Base-by-base conservation (phyloP, 306 rosid species). In the Cucurbita pepo region DNA sequence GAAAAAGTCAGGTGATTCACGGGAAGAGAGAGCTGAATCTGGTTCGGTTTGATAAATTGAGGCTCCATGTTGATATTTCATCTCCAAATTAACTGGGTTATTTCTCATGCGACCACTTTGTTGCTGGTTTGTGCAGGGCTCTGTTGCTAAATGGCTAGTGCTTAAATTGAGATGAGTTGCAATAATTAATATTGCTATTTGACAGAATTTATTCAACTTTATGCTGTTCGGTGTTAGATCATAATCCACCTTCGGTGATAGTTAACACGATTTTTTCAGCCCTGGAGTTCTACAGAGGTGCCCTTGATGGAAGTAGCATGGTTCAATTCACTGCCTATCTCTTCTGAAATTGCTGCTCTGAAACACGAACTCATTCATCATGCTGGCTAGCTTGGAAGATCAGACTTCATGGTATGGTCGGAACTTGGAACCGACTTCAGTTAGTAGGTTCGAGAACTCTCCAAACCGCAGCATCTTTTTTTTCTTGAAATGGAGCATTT, bases 1-100 rank as follows among this genome's bases (percentile, higher is more conserved):
- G 80, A 66, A 81, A 65, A 81, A 66, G 80, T 84, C 50, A 59
- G 82, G 70, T 47, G 86, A 74, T 76, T 59, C 63, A n/a, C 69
- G 15, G 73, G 71, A 76, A 58, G 79, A 66, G 76, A 77, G 72
- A 62, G 60, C 60, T 22, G 76, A 79, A 85, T 80, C 83, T 60
- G 56, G 65, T 79, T 71, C 77, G 25, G 56, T 80, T 36, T 72
- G 80, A 81, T 61, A 69, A 70, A 30, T 54, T 56, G 66, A 50
- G 19, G 59, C 74, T 65, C 45, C 22, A 22, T 71, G 22, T 81
- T 51, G 80, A 82, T 48, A 53, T 48, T 22, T 16, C 47, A 37
- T 48, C 64, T 57, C 72, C 74, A 43, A 57, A 51, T 48, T 56
- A 59, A 34, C 64, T 54, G 12, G 34, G 14, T 54, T 54, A 73